Conservation (phyloP, 306 rosid genomes). For the Psophocarpus tetragonolobus region DNA sequence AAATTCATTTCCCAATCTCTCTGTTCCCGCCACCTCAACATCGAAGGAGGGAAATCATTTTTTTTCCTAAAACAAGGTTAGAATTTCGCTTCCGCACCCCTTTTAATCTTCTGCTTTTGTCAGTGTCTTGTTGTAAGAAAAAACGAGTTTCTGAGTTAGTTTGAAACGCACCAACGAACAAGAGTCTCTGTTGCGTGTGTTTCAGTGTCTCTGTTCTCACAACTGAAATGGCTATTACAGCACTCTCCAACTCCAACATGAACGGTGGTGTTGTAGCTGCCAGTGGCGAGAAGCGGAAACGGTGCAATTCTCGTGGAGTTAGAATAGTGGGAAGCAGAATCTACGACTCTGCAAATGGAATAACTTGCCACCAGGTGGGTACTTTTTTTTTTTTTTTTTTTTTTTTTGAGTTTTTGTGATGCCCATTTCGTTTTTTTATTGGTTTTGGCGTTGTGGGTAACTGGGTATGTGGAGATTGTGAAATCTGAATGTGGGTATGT, state of each 20-base stretch:
- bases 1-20: not conserved
- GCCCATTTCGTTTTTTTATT: not conserved
- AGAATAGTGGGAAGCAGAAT: conserved; percentile 48
- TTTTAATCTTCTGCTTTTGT: not conserved
- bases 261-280: no score
- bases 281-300: conserved; percentile 19
- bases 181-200: not conserved
- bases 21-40: conserved; percentile 28
- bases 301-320: conserved; percentile 44
- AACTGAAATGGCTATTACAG: not conserved
- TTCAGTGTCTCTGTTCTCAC: not conserved
- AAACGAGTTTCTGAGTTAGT: not conserved
- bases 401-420: not conserved
- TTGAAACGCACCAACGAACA: not conserved
- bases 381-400: not conserved
- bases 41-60: conserved; percentile 34
- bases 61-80: not conserved
- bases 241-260: not conserved
- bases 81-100: not conserved
- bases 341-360: conserved; percentile 59
- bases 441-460: not conserved
- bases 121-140: not conserved
- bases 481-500: not conserved
- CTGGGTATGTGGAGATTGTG: not conserved
- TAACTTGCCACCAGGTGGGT: conserved; percentile 84